Evolutionary conservation across 768 basidiomycete species (phyloP).

Genomic region (Calocera cornea): DNA sequence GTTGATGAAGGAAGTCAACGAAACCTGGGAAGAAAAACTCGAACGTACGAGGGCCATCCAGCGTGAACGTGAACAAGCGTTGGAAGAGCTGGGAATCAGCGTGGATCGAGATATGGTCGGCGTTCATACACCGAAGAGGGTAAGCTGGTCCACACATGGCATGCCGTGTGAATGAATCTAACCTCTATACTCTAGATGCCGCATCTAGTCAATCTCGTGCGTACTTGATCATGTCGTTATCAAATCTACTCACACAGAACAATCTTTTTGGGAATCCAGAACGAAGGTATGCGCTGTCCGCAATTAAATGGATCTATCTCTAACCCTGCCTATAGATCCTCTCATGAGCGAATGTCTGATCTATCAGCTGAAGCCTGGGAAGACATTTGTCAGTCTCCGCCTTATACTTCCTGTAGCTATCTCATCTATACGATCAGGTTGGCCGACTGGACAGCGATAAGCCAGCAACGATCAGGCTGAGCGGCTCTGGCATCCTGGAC

Average conservation of each 20-base stretch:
- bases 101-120: slow-evolving; percentile 95
- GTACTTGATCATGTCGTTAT: slow-evolving; percentile 9
- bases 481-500: slow-evolving; percentile 79
- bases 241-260: not conserved
- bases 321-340: slow-evolving; percentile 43
- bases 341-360: slow-evolving; percentile 93
- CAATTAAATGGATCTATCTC: not conserved
- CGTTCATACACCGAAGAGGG: slow-evolving; percentile 96
- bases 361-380: slow-evolving; percentile 80
- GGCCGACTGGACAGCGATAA: slow-evolving; percentile 77
- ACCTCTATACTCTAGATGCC: slow-evolving; percentile 48
- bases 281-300: slow-evolving; percentile 43
- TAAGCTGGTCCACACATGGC: slow-evolving; percentile 16
- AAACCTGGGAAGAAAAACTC: slow-evolving; percentile 96
- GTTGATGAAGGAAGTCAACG: slow-evolving; percentile 81
- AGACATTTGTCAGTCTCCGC: slow-evolving; percentile 45
- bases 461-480: slow-evolving; percentile 76
- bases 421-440: slow-evolving; percentile 35
- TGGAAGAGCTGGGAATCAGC: slow-evolving; percentile 94
- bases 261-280: slow-evolving; percentile 29
- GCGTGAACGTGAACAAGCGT: slow-evolving; percentile 90
- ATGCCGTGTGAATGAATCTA: not conserved
- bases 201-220: slow-evolving; percentile 74
- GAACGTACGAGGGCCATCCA: slow-evolving; percentile 84
- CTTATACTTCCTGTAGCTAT: not conserved